Conservation (phyloP, 371 early-diverging fungal species). For the Zopfochytrium polystomum region DNA sequence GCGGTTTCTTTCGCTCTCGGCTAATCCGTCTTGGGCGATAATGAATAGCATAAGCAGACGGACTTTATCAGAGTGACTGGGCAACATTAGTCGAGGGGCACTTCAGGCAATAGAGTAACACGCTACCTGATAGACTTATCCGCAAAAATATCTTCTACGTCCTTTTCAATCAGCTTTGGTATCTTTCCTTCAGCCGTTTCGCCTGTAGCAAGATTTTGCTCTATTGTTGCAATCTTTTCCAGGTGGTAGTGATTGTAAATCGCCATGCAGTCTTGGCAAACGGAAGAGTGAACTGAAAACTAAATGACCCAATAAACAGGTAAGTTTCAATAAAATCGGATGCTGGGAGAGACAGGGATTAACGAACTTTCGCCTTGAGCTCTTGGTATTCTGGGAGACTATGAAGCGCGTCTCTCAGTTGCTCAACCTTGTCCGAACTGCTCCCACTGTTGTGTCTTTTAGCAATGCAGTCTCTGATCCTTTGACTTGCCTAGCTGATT, state of each 20-base stretch:
- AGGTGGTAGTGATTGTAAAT: constrained; percentile 69
- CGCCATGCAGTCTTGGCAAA: constrained; percentile 79
- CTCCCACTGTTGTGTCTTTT: not conserved
- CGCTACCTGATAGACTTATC: constrained; percentile 15
- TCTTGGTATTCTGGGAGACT: constrained; percentile 88
- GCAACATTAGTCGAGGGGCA: not conserved
- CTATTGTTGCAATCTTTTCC: constrained; percentile 63
- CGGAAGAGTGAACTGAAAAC: constrained; percentile 83
- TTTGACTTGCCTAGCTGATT: too few relatives aligned
- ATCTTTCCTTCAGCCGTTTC: constrained; percentile 77
- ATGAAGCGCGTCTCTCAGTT: constrained; percentile 79
- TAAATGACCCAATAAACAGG: constrained; percentile 24
- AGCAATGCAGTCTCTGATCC: too few relatives aligned
- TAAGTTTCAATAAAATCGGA: not conserved
- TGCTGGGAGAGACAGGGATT: not conserved
- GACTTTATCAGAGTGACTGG: constrained; percentile 67
- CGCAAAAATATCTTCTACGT: constrained; percentile 66
- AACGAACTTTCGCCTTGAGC: constrained; percentile 68
- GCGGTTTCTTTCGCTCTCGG: constrained; percentile 63
- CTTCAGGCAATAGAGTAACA: not conserved
- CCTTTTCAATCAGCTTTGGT: constrained; percentile 65
- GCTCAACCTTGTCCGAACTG: constrained; percentile 47
- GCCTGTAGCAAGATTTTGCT: constrained; percentile 88
- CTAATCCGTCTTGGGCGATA: constrained; percentile 65
- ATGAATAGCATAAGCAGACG: constrained; percentile 84